A percentile compares a stretch with the other conserved stretches of the same genome.
Conservation (phyloP, 352 stramenopile species). For the Globisporangium abappressorium region DNA sequence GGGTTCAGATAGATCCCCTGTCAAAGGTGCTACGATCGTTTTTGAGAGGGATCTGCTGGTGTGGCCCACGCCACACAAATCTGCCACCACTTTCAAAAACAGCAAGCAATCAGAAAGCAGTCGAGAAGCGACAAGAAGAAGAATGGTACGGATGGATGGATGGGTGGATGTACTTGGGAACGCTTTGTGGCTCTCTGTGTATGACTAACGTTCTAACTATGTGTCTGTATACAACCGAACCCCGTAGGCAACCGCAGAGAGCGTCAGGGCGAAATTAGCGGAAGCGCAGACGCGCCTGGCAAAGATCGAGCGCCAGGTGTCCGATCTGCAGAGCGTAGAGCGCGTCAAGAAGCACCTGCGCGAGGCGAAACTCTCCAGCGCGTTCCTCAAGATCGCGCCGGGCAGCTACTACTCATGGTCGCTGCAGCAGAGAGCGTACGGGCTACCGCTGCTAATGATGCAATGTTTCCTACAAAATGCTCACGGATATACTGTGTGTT, state of each 20-base stretch:
- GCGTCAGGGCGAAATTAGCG: conserved; percentile 7
- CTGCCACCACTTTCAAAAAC: background rate
- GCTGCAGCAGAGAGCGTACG: conserved; percentile 58
- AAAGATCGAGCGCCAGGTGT: conserved; percentile 14
- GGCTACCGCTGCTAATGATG: background rate
- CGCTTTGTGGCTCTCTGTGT: background rate
- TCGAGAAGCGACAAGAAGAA: background rate
- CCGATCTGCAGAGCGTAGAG: conserved; percentile 14
- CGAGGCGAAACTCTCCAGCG: conserved; percentile 45
- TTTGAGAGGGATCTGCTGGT: background rate
- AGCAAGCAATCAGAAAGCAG: background rate
- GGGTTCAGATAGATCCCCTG: background rate
- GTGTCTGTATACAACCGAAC: background rate
- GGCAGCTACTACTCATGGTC: conserved; percentile 77
- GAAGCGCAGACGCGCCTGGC: conserved; percentile 13
- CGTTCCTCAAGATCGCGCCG: conserved; percentile 61
- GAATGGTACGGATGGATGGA: conserved; percentile 2
- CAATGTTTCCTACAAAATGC: background rate
- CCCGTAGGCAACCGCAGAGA: conserved; percentile 2
- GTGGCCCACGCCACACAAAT: conserved; percentile 2
- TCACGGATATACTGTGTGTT: background rate
- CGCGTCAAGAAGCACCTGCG: conserved; percentile 25
- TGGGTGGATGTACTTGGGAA: too few species aligned
- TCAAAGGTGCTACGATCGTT: background rate
- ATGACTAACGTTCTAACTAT: background rate